Percentiles rank a stretch among this genome's conserved stretches.
phyloP scores from a whole-genome alignment of 257 asterid genomes.

The Fraxinus cuspidata region DNA sequence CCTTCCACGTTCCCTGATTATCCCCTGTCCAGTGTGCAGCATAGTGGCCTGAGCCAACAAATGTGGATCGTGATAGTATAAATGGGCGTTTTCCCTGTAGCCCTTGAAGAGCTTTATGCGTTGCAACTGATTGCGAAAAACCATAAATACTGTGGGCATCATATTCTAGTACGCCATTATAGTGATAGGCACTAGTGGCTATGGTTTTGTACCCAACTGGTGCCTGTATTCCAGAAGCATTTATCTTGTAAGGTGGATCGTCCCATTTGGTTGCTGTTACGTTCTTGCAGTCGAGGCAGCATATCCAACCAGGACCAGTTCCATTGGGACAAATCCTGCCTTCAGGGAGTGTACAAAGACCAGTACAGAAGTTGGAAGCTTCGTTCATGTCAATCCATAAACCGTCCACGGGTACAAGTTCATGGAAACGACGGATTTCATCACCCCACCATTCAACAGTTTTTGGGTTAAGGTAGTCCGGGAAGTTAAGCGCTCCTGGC shows the following conservation, averaged over 20 bases:
- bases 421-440: slow-evolving; percentile 77
- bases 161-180: slow-evolving; percentile 81
- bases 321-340: slow-evolving; percentile 72
- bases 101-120: slow-evolving; percentile 75
- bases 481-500: slow-evolving; percentile 97
- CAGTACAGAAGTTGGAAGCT: slow-evolving; percentile 77
- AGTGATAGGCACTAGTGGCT: slow-evolving; percentile 80
- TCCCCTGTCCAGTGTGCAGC: slow-evolving; percentile 99
- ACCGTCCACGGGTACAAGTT: slow-evolving; percentile 88
- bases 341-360: slow-evolving; percentile 75
- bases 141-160: slow-evolving; percentile 94
- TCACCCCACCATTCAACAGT: slow-evolving; percentile 92
- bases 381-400: slow-evolving; percentile 98
- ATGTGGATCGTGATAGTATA: slow-evolving; percentile 75
- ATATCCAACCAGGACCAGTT: slow-evolving; percentile 86
- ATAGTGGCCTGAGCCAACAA: slow-evolving; percentile 81
- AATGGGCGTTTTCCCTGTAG: slow-evolving; percentile 85
- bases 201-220: slow-evolving; percentile 86
- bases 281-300: slow-evolving; percentile 90
- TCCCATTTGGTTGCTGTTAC: slow-evolving; percentile 82
- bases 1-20: slow-evolving; percentile 91
- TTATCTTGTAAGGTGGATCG: slow-evolving; percentile 93
- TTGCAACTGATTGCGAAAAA: slow-evolving; percentile 76
- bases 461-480: slow-evolving; percentile 85
- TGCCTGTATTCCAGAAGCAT: slow-evolving; percentile 75